Evolutionary conservation across 169 alveolate species (phyloP), one percentile per base, ranked within the genome.

Genomic region (Plasmodium falciparum): DNA sequence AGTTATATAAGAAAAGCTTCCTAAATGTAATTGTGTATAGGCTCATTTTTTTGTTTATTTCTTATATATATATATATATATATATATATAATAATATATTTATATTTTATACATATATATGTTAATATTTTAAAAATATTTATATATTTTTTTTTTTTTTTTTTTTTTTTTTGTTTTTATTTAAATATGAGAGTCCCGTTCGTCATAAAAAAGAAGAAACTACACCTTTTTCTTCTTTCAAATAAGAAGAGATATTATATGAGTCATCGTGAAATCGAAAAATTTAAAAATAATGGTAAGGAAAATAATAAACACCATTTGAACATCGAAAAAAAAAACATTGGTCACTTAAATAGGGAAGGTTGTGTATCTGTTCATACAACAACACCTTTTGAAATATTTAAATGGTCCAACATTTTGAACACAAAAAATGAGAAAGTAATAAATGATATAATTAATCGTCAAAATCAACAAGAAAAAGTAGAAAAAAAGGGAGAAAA

Each of bases 341-440:
- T 29, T 63, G 45, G 47, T 17, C 17, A 52, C 2, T 15, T 50
- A 12, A 50, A 54, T 24, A 26, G 66, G n/a, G 58, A 69, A 58
- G 29, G 71, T 50, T 56, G 17, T 9, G 15, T 7, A 17, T 39
- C 56, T 78, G 24, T 50, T 8, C 71, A 26, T 26, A 50, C 50
- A 29, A 29, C 70, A 2, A 78, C 90, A 2, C 91, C 91, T 12
- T 83, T 49, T 73, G 91, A 83, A 69, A 70, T 83, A 83, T 83
- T 58, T 69, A 67, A 43, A 45, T 83, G 91, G 91, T 83, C 91
- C 24, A 13, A 83, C 24, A 70, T 83, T 70, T 73, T 67, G 17
- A 69, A 83, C 58, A 83, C 86, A 20, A 83, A 47, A 22, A 83
- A 83, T 70, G 91, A 70, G 24, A 83, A 62, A 52, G 56, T 56